Conservation (phyloP, 2,329 filamentous ascomycete species). For the Scytalidium sp. region DNA sequence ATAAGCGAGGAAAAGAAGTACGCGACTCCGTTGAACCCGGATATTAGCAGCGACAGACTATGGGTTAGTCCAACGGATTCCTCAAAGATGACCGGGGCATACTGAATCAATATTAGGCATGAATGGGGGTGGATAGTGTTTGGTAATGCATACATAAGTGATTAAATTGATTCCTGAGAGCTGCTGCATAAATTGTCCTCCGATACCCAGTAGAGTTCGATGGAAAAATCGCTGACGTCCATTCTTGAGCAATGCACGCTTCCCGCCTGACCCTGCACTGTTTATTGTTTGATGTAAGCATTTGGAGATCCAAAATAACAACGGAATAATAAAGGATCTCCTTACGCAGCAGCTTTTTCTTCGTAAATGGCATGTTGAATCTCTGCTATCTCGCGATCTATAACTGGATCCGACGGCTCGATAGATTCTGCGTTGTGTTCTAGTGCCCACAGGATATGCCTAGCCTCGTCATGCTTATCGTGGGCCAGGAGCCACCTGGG, state of each 20-base stretch:
- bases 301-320: too few species aligned
- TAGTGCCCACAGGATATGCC: conserved; percentile 30
- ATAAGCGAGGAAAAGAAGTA: conserved; percentile 34
- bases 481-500: conserved; percentile 30
- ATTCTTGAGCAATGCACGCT: conserved; percentile 36
- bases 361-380: conserved; percentile 38
- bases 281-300: too few species aligned
- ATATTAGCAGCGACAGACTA: conserved; percentile 46
- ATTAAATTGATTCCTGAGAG: conserved; percentile 31
- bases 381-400: conserved; percentile 27
- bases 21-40: conserved; percentile 45
- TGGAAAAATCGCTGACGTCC: conserved; percentile 39
- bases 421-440: conserved; percentile 26
- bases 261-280: conserved; percentile 25
- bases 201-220: conserved; percentile 37
- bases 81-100: conserved; percentile 45
- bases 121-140: background rate
- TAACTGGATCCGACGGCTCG: conserved; percentile 17
- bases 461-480: conserved; percentile 21
- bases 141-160: conserved; percentile 25
- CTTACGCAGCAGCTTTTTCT: conserved; percentile 36
- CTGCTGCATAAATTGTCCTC: conserved; percentile 43
- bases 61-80: conserved; percentile 41
- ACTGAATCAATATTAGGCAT: conserved; percentile 10
- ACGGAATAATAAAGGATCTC: too few species aligned